phyloP scores from a whole-genome alignment of 2,329 filamentous ascomycete species.

The Fusarium graminum region DNA sequence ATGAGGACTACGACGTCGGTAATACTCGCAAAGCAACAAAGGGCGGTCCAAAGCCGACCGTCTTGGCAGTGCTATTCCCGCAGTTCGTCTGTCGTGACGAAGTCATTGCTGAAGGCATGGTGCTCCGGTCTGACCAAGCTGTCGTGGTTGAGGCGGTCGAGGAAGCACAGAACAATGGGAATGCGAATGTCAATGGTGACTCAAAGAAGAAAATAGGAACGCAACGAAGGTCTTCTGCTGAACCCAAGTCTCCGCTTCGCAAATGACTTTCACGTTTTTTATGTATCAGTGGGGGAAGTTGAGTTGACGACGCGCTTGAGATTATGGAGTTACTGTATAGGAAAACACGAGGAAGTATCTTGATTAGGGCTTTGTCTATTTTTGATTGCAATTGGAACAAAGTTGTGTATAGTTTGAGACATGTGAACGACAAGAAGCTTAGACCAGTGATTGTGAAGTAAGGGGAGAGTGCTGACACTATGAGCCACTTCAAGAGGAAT shows the following conservation, averaged over 20 bases:
- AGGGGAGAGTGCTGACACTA: too few relatives aligned
- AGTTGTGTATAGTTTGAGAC: background rate
- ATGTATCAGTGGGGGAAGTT: conserved; percentile 1
- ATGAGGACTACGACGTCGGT: conserved; percentile 38
- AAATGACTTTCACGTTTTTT: conserved; percentile 15
- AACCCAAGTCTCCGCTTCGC: conserved; percentile 27
- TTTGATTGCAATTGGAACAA: background rate
- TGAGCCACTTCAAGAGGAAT: too few relatives aligned
- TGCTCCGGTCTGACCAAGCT: conserved; percentile 45
- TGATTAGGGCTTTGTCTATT: background rate
- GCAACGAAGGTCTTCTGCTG: conserved; percentile 28
- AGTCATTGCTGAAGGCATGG: conserved; percentile 45
- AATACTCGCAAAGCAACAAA: conserved; percentile 23
- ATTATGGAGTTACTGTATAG: background rate
- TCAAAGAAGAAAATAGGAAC: conserved; percentile 28
- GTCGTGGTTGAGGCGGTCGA: conserved; percentile 35
- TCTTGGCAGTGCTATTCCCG: conserved; percentile 46
- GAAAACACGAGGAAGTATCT: conserved; percentile 5
- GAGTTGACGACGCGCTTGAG: background rate
- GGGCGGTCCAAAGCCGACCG: conserved; percentile 6
- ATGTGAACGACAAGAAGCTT: too few relatives aligned
- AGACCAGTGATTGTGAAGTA: too few relatives aligned
- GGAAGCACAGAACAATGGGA: conserved; percentile 25
- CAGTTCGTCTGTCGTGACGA: conserved; percentile 44
- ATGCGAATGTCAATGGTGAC: conserved; percentile 26